phyloP scores from a whole-genome alignment of 139 green algal genomes.

The Chlamydomonas eustigma region DNA sequence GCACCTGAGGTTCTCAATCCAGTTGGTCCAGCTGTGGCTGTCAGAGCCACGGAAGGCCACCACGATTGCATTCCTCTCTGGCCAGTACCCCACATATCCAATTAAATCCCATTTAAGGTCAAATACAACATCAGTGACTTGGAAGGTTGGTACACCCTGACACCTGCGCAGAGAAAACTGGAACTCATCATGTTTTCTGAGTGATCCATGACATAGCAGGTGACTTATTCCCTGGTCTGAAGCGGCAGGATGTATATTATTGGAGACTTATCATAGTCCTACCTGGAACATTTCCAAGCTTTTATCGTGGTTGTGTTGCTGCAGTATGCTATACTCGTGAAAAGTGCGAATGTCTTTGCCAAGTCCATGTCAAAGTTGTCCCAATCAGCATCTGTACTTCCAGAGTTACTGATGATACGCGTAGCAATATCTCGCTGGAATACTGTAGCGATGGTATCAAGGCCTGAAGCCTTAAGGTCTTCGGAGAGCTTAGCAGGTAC shows the following conservation, averaged over 20 bases:
- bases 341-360: constrained; percentile 36
- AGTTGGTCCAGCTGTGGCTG: constrained; percentile 15
- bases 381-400: neutral
- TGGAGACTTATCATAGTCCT: too few relatives aligned
- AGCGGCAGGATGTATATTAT: too few relatives aligned
- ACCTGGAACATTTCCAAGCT: constrained; percentile 64
- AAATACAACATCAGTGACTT: constrained; percentile 35
- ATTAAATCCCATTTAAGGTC: constrained; percentile 69
- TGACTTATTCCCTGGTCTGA: too few relatives aligned
- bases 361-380: constrained; percentile 40
- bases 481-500: too few relatives aligned
- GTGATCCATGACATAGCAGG: too few relatives aligned
- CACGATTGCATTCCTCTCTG: constrained; percentile 46
- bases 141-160: constrained; percentile 37
- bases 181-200: too few relatives aligned
- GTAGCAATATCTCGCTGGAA: neutral
- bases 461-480: neutral
- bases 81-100: constrained; percentile 61
- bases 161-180: neutral
- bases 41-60: constrained; percentile 2
- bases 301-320: constrained; percentile 33
- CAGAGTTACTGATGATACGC: neutral
- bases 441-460: neutral
- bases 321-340: constrained; percentile 70
- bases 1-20: constrained; percentile 10